These are phyloP conservation scores for Trichoderma pleuroti DNA, from an alignment of 2,329 filamentous ascomycete species.

Conservation along the genomic window DNA sequence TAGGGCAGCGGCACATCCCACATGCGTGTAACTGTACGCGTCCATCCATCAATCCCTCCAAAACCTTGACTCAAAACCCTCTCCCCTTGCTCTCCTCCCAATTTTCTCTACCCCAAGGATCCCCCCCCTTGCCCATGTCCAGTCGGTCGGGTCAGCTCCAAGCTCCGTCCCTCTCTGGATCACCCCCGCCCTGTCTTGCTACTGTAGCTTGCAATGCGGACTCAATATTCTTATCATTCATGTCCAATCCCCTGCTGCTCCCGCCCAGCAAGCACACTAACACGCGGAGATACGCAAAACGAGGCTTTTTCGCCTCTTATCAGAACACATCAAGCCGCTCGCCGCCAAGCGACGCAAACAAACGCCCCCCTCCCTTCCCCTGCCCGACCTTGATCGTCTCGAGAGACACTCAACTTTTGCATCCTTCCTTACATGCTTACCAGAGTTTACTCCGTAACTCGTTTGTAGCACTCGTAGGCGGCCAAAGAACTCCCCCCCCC, in stretches of 20 bases:
- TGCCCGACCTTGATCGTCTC: background rate
- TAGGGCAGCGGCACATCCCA: background rate
- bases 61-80: background rate
- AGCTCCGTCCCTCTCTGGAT: background rate
- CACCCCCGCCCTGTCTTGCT: background rate
- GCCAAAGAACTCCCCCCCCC: background rate
- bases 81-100: background rate
- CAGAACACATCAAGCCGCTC: background rate
- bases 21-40: background rate
- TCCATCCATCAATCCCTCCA: background rate
- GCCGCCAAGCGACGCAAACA: background rate
- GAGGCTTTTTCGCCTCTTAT: background rate
- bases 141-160: conserved; percentile 12
- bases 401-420: background rate
- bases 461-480: background rate
- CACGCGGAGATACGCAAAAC: background rate
- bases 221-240: background rate
- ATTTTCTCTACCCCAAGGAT: background rate
- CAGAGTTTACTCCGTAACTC: background rate
- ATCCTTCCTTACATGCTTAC: background rate
- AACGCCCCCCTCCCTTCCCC: background rate
- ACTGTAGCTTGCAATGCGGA: background rate
- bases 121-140: background rate
- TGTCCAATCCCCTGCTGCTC: background rate
- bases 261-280: background rate